Conservation (phyloP, 257 asterid genomes). For the Plectranthus barbatus region DNA sequence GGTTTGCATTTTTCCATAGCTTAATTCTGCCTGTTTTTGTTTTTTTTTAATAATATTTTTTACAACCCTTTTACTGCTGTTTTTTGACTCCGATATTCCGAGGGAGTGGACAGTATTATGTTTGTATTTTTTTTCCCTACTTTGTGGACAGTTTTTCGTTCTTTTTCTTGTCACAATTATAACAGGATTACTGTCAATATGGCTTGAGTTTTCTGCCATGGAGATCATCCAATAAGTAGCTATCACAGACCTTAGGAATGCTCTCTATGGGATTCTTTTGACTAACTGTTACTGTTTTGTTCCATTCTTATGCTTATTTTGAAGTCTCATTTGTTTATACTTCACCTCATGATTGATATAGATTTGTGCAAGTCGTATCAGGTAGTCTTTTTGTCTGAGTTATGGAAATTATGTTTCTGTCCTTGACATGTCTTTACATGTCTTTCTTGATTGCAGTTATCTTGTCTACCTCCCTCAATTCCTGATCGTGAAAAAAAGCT, state of each 20-base stretch:
- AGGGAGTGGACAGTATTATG: background rate
- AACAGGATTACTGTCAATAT: background rate
- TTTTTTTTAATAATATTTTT: background rate
- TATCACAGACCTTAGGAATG: background rate
- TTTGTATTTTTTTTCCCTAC: background rate
- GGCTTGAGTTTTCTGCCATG: background rate
- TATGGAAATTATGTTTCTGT: background rate
- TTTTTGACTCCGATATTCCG: background rate
- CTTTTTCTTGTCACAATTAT: background rate
- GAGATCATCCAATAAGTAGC: background rate
- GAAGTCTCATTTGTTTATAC: background rate
- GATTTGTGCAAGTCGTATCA: background rate
- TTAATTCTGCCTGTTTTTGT: background rate
- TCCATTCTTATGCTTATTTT: background rate
- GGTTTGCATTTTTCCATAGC: background rate
- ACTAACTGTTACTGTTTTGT: background rate
- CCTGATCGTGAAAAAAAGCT: slow-evolving; percentile 64
- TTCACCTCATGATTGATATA: slow-evolving; percentile 1
- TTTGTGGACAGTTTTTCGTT: background rate
- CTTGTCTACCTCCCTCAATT: slow-evolving; percentile 66
- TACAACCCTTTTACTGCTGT: background rate
- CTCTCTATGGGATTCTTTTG: background rate
- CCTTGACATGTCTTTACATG: slow-evolving; percentile 17
- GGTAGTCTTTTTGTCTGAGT: background rate
- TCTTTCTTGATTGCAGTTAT: slow-evolving; percentile 41